Conservation (phyloP, 441 rosid genomes). For the Populus hybrid region DNA sequence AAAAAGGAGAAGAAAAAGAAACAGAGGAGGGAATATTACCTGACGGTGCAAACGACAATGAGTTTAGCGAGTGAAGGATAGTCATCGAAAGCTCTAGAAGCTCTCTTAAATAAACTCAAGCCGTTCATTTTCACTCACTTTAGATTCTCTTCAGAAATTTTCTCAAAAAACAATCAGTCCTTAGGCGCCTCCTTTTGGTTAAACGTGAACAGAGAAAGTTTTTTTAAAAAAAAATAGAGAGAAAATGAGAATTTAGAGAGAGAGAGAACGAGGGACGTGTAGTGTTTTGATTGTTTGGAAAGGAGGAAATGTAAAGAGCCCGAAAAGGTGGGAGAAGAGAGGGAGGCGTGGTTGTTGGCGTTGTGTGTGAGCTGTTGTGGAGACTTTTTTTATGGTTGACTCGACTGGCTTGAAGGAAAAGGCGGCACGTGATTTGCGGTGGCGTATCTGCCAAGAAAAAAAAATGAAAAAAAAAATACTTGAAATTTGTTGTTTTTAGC, state of each 20-base stretch:
- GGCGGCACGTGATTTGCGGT: slow-evolving; percentile 24
- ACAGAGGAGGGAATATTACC: slow-evolving; percentile 36
- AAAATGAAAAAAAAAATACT: neutral
- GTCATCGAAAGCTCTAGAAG: slow-evolving; percentile 64
- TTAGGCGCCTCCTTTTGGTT: too few species aligned
- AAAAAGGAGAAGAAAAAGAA: neutral
- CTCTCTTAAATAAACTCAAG: slow-evolving; percentile 47
- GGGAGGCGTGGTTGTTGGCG: neutral
- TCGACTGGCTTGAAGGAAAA: slow-evolving; percentile 23
- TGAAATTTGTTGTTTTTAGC: neutral
- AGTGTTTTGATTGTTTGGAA: neutral
- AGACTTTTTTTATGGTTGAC: slow-evolving; percentile 11
- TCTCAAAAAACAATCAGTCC: neutral
- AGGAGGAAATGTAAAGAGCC: neutral
- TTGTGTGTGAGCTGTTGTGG: slow-evolving; percentile 9
- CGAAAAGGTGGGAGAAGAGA: slow-evolving; percentile 19
- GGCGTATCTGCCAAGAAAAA: neutral
- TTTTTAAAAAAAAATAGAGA: neutral
- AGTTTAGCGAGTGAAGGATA: slow-evolving; percentile 63
- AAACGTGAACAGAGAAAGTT: neutral
- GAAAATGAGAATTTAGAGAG: neutral
- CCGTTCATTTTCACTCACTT: slow-evolving; percentile 41
- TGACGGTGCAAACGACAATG: slow-evolving; percentile 68
- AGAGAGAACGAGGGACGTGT: neutral
- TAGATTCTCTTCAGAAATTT: neutral